phyloP scores from a whole-genome alignment of 2,329 filamentous ascomycete species.

The Harringtonia lauricola region DNA sequence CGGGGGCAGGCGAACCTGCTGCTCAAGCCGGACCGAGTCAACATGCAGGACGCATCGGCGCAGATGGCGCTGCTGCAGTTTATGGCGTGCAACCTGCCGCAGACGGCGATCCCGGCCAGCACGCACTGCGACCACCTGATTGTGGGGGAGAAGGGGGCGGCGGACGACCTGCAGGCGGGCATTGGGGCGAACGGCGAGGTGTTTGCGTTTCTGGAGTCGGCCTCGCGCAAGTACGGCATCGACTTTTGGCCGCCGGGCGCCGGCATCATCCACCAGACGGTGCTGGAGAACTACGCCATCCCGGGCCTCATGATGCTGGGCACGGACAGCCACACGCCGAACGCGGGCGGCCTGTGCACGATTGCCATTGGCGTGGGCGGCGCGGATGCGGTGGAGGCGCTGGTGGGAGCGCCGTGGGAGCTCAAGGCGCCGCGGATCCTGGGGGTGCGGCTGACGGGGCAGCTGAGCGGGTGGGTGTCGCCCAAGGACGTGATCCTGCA shows the following conservation, averaged over 20 bases:
- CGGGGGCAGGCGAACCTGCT: slow-evolving; percentile 87
- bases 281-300: slow-evolving; percentile 95
- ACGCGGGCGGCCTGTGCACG: slow-evolving; percentile 86
- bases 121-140: slow-evolving; percentile 99
- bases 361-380: slow-evolving; percentile 96
- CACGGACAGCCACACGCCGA: slow-evolving; percentile 94
- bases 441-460: slow-evolving; percentile 72
- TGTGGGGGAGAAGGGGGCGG: slow-evolving; percentile 83
- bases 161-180: slow-evolving; percentile 71
- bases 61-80: slow-evolving; percentile 98
- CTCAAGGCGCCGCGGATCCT: slow-evolving; percentile 87
- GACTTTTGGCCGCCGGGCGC: slow-evolving; percentile 94
- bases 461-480: slow-evolving; percentile 80
- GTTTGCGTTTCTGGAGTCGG: slow-evolving; percentile 93
- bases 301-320: slow-evolving; percentile 98
- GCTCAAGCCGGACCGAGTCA: slow-evolving; percentile 92
- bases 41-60: slow-evolving; percentile 97
- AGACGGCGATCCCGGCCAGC: slow-evolving; percentile 87
- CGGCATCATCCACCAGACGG: slow-evolving; percentile 94
- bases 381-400: slow-evolving; percentile 90
- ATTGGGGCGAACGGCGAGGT: slow-evolving; percentile 93
- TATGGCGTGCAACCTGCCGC: slow-evolving; percentile 88
- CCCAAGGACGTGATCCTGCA: slow-evolving; percentile 94
- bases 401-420: slow-evolving; percentile 96
- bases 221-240: slow-evolving; percentile 81